Percentiles rank a stretch among this genome's conserved stretches.
Evolutionary conservation across 1,139 yeast species (phyloP).

Genomic region (Taphrina betulina): DNA sequence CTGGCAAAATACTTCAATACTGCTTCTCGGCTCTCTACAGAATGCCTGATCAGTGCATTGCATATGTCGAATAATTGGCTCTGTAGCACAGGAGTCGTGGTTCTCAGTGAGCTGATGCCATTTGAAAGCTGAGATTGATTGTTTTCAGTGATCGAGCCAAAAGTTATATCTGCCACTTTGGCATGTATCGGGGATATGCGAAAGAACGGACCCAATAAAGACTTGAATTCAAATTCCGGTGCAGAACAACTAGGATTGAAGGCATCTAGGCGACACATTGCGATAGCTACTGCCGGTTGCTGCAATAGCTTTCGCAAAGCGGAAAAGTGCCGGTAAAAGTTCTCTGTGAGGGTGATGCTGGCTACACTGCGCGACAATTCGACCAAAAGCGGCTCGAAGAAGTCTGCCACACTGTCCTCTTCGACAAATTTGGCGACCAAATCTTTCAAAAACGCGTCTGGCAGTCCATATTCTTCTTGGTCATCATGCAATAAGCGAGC

Average conservation of each 20-base stretch:
- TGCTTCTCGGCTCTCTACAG: slow-evolving; percentile 60
- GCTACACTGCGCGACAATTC: slow-evolving; percentile 39
- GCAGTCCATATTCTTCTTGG: slow-evolving; percentile 37
- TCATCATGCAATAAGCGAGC: slow-evolving; percentile 35
- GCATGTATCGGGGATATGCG: slow-evolving; percentile 70
- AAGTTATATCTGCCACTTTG: slow-evolving; percentile 38
- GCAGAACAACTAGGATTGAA: slow-evolving; percentile 47
- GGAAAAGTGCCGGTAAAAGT: slow-evolving; percentile 43
- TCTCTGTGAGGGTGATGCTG: slow-evolving; percentile 40
- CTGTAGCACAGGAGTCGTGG: slow-evolving; percentile 19
- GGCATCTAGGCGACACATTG: slow-evolving; percentile 32
- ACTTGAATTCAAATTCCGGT: slow-evolving; percentile 56
- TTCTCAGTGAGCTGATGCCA: slow-evolving; percentile 15
- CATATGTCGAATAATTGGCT: slow-evolving; percentile 59
- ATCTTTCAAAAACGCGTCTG: slow-evolving; percentile 58
- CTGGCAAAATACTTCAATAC: slow-evolving; percentile 68
- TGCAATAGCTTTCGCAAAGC: slow-evolving; percentile 13
- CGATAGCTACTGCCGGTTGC: slow-evolving; percentile 54
- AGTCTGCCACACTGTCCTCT: slow-evolving; percentile 63
- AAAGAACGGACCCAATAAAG: slow-evolving; percentile 75
- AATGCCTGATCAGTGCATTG: slow-evolving; percentile 76
- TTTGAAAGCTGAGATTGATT: slow-evolving; percentile 35
- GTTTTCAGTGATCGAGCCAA: slow-evolving; percentile 41
- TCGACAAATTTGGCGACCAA: slow-evolving; percentile 60
- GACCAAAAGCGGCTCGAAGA: slow-evolving; percentile 52